Evolutionary conservation across 305 asterid species (phyloP).

Genomic region (Lippia alba): DNA sequence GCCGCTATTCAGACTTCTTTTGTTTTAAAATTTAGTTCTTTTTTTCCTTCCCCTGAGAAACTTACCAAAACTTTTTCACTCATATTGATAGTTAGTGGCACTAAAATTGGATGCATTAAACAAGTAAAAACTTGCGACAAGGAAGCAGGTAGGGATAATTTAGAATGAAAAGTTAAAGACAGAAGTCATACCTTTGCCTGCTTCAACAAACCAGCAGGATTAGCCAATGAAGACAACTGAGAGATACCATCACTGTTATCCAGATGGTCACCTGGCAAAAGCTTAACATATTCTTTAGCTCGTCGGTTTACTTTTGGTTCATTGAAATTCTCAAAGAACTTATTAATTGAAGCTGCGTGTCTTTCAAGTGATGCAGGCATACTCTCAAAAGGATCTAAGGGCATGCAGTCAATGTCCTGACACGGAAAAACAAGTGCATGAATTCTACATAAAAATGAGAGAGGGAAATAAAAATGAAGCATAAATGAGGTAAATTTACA

Average conservation of each 20-base stretch:
- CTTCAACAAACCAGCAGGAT: conserved; percentile 55
- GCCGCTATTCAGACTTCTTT: no score
- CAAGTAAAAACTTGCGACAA: conserved; percentile 7
- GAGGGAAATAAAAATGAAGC: conserved; percentile 3
- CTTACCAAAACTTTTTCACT: neutral
- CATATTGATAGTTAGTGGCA: neutral
- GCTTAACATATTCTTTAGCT: conserved; percentile 57
- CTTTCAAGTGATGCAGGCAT: conserved; percentile 72
- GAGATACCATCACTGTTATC: conserved; percentile 52
- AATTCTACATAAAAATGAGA: conserved; percentile 13
- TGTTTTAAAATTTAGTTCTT: neutral
- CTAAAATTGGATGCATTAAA: conserved; percentile 27
- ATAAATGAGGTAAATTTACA: conserved; percentile 20
- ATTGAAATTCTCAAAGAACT: conserved; percentile 59
- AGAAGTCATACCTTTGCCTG: conserved; percentile 61
- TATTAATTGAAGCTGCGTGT: conserved; percentile 57
- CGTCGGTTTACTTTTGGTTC: conserved; percentile 59
- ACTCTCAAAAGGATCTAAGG: conserved; percentile 75
- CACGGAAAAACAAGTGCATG: conserved; percentile 35
- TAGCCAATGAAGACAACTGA: conserved; percentile 59
- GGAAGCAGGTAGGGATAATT: conserved; percentile 21
- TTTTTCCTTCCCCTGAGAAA: neutral
- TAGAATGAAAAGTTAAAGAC: conserved; percentile 32
- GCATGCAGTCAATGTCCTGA: conserved; percentile 98
- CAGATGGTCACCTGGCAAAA: conserved; percentile 53